Conservation (phyloP, 1,284 basidiomycete species). For the Stygiomarasmius scandens region DNA sequence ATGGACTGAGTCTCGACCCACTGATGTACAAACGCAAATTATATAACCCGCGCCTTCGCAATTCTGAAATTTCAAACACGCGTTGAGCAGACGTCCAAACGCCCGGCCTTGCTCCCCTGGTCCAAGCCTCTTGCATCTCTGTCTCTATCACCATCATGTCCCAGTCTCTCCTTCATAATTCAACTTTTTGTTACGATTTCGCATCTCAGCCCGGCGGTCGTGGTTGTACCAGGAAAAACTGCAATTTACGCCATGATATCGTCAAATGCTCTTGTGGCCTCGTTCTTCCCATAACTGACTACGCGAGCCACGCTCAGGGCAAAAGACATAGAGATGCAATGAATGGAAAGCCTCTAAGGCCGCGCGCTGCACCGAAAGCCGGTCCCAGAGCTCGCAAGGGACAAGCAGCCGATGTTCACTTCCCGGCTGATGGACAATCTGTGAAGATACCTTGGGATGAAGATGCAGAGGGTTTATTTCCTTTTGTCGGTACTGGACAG, state of each 20-base stretch:
- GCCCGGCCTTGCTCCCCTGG: not conserved
- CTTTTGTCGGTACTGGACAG: not conserved
- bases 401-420: not conserved
- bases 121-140: not conserved
- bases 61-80: not conserved
- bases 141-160: slow-evolving; percentile 1
- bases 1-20: too few relatives aligned
- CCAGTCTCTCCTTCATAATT: not conserved
- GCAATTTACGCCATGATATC: slow-evolving; percentile 15
- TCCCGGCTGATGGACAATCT: slow-evolving; percentile 2
- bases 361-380: not conserved
- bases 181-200: slow-evolving; percentile 12
- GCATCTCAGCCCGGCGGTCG: slow-evolving; percentile 1
- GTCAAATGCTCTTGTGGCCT: slow-evolving; percentile 16
- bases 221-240: slow-evolving; percentile 11
- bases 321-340: slow-evolving; percentile 16
- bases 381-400: not conserved
- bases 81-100: not conserved
- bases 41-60: not conserved
- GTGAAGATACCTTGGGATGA: not conserved
- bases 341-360: slow-evolving; percentile 5
- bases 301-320: slow-evolving; percentile 13
- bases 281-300: slow-evolving; percentile 9
- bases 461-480: not conserved
- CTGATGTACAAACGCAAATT: not conserved